Evolutionary conservation across 352 stramenopile genomes (phyloP).

Genomic region (Phytophthora pini): DNA sequence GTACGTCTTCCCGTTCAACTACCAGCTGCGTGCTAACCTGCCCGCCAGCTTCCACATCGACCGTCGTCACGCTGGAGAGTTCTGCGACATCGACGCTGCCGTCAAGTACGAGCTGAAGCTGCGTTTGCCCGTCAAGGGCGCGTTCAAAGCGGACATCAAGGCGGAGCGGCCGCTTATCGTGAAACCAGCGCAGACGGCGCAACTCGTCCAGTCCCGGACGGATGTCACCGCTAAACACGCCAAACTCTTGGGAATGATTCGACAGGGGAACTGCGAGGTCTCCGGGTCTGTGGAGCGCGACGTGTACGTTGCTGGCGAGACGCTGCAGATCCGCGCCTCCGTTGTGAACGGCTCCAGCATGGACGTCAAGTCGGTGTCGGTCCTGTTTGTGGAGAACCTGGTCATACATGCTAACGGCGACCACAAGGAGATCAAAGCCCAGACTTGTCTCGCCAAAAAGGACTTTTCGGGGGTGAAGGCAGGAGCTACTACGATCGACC

Average conservation of each 20-base stretch:
- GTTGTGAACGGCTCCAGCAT: slow-evolving; percentile 33
- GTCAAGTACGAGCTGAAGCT: slow-evolving; percentile 39
- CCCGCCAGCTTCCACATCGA: slow-evolving; percentile 32
- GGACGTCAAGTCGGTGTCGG: slow-evolving; percentile 25
- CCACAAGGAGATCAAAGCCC: slow-evolving; percentile 23
- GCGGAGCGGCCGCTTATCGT: slow-evolving; percentile 14
- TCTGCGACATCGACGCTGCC: slow-evolving; percentile 37
- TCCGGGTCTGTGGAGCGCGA: slow-evolving; percentile 31
- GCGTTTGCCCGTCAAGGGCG: slow-evolving; percentile 27
- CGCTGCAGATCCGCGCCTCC: slow-evolving; percentile 28
- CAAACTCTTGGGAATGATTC: slow-evolving; percentile 32
- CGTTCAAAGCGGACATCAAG: slow-evolving; percentile 26
- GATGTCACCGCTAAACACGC: slow-evolving; percentile 17
- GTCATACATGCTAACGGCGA: slow-evolving; percentile 17
- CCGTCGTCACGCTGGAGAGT: slow-evolving; percentile 18
- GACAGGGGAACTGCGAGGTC: slow-evolving; percentile 30
- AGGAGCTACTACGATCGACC: slow-evolving; percentile 20
- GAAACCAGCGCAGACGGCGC: slow-evolving; percentile 17
- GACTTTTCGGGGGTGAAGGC: slow-evolving; percentile 23
- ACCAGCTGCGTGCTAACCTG: slow-evolving; percentile 22
- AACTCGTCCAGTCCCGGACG: slow-evolving; percentile 20
- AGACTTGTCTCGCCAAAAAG: slow-evolving; percentile 25
- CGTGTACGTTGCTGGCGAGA: slow-evolving; percentile 26
- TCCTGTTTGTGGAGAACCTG: slow-evolving; percentile 25
- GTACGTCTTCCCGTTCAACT: slow-evolving; percentile 39